These are phyloP conservation scores for Lonicera japonica DNA, from an alignment of 129 eudicot genomes.

Conservation along the genomic window DNA sequence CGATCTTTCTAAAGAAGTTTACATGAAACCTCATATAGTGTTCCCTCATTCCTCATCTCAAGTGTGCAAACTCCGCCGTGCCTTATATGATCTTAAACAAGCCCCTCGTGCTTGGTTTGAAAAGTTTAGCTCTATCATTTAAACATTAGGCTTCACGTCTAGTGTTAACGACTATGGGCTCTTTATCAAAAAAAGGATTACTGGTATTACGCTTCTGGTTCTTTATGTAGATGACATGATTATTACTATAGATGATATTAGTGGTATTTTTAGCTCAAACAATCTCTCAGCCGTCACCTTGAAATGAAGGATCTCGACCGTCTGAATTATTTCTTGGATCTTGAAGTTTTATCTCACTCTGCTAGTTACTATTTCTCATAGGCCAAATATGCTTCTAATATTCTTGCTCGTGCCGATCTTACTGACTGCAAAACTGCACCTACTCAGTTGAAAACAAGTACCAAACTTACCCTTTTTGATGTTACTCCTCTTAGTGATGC, in stretches of 20 bases:
- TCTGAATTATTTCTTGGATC: background rate
- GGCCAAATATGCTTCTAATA: constrained; percentile 1
- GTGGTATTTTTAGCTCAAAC: background rate
- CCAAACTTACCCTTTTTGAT: too few relatives aligned
- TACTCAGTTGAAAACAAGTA: too few relatives aligned
- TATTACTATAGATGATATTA: background rate
- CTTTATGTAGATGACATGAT: constrained; percentile 10
- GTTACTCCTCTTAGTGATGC: too few relatives aligned
- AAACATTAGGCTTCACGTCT: background rate
- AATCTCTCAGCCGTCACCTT: background rate
- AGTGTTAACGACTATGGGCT: background rate
- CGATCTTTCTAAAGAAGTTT: background rate
- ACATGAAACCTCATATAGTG: background rate
- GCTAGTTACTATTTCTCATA: background rate
- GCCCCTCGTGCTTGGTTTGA: background rate
- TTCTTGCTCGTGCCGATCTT: background rate
- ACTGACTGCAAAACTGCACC: background rate
- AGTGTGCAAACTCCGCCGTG: background rate
- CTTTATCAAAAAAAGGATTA: background rate
- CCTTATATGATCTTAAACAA: background rate
- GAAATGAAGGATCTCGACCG: constrained; percentile 4
- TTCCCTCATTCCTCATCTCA: background rate
- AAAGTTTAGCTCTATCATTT: background rate
- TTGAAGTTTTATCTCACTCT: background rate
- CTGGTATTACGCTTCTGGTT: background rate